These are phyloP conservation scores for Periconia sp. DNA, from an alignment of 2,329 filamentous ascomycete species.

Conservation along the genomic window DNA sequence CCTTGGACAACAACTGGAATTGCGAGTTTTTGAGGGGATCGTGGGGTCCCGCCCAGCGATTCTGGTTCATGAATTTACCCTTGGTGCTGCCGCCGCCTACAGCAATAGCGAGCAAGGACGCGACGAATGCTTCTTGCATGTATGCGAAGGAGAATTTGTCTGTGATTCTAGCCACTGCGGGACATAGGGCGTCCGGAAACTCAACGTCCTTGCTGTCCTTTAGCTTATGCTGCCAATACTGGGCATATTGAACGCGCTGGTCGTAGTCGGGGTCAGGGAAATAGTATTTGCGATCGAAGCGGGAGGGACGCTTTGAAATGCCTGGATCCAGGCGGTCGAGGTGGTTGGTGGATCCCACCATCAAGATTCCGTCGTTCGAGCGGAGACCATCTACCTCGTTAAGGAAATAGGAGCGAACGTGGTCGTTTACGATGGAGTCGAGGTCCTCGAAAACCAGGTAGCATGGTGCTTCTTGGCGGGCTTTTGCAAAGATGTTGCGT, in stretches of 20 bases:
- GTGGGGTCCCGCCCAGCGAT: conserved; percentile 29
- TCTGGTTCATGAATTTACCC: background rate
- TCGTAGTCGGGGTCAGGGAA: conserved; percentile 45
- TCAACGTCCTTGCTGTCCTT: conserved; percentile 39
- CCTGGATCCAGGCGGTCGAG: conserved; percentile 68
- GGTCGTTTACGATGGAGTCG: conserved; percentile 64
- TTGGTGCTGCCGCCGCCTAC: conserved; percentile 19
- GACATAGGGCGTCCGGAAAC: conserved; percentile 46
- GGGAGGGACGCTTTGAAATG: conserved; percentile 51
- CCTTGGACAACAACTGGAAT: too few species aligned
- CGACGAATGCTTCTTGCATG: conserved; percentile 49
- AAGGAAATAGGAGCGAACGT: conserved; percentile 67
- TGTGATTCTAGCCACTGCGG: conserved; percentile 45
- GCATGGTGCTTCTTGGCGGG: conserved; percentile 65
- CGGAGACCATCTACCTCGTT: conserved; percentile 73
- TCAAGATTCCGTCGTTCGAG: conserved; percentile 70
- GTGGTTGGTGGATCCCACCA: conserved; percentile 66
- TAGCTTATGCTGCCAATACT: conserved; percentile 49
- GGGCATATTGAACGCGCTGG: conserved; percentile 46
- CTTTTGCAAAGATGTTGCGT: conserved; percentile 49
- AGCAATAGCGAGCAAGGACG: conserved; percentile 42
- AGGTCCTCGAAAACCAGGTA: conserved; percentile 73
- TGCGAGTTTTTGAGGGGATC: conserved; percentile 17
- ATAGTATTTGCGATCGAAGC: conserved; percentile 53
- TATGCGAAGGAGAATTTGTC: conserved; percentile 51